Evolutionary conservation across 2,329 filamentous ascomycete genomes (phyloP).

Genomic region (Apiospora pterosperma): DNA sequence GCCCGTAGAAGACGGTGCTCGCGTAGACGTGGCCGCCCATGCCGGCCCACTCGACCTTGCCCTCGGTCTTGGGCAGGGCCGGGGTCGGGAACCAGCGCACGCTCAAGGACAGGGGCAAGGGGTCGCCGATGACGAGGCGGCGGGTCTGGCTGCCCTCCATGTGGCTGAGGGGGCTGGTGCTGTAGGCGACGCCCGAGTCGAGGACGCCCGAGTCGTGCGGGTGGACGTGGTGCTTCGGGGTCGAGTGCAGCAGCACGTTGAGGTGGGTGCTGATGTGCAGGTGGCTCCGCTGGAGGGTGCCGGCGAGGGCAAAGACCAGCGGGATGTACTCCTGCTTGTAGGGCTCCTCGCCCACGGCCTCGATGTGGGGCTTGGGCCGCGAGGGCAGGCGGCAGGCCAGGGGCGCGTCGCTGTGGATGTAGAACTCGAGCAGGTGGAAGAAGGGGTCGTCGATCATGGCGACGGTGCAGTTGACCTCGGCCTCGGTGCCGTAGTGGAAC

Average conservation of each 20-base stretch:
- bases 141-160: conserved; percentile 48
- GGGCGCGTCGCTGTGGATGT: conserved; percentile 94
- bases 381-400: conserved; percentile 86
- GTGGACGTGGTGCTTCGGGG: conserved; percentile 58
- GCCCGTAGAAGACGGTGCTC: conserved; percentile 60
- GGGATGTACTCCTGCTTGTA: conserved; percentile 67
- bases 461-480: conserved; percentile 81
- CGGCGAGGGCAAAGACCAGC: conserved; percentile 82
- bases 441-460: conserved; percentile 72
- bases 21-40: conserved; percentile 62
- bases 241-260: conserved; percentile 80
- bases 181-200: conserved; percentile 85
- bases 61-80: conserved; percentile 64
- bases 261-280: conserved; percentile 86
- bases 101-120: conserved; percentile 72
- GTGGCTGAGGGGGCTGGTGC: conserved; percentile 67
- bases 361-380: conserved; percentile 59
- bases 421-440: conserved; percentile 92
- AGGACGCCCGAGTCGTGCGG: conserved; percentile 73
- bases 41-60: conserved; percentile 61
- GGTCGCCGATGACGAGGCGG: conserved; percentile 84
- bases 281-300: conserved; percentile 83
- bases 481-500: conserved; percentile 79
- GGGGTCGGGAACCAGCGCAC: conserved; percentile 85
- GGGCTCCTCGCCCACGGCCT: conserved; percentile 49